A percentile compares a stretch with the other conserved stretches of the same genome.
phyloP scores from a whole-genome alignment of 2,329 filamentous ascomycete genomes.

The Diplodia intermedia region DNA sequence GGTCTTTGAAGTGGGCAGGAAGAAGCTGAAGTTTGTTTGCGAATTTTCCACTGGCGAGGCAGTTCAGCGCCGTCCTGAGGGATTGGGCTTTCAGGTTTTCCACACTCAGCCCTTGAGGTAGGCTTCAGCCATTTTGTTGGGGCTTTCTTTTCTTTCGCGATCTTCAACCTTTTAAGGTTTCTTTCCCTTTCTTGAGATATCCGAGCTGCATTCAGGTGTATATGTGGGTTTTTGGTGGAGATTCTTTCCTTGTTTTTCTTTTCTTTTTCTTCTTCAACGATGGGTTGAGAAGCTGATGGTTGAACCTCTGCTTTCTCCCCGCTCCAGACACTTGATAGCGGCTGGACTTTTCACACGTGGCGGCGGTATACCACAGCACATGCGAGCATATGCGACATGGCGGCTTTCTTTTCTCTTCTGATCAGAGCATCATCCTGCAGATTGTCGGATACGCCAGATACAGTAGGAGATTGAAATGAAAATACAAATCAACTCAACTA shows the following conservation, averaged over 20 bases:
- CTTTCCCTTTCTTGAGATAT: conserved; percentile 7
- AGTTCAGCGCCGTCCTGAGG: conserved; percentile 33
- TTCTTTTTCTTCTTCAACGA: neutral
- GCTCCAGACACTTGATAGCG: neutral
- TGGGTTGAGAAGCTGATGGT: neutral
- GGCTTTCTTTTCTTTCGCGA: neutral
- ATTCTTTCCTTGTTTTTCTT: neutral
- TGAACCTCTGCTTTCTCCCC: neutral
- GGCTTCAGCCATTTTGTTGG: neutral
- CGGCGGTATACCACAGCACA: neutral
- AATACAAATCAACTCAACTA: neutral
- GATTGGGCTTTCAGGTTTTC: conserved; percentile 5
- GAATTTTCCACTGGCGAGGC: conserved; percentile 53
- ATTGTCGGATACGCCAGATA: neutral
- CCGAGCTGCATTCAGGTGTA: conserved; percentile 6
- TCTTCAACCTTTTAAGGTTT: neutral
- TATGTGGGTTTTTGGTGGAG: conserved; percentile 12
- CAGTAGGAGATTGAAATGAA: neutral
- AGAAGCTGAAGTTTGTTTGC: conserved; percentile 51
- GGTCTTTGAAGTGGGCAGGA: conserved; percentile 65
- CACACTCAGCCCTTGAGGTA: neutral
- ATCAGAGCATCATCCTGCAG: neutral
- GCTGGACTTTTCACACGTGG: neutral
- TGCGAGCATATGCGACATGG: neutral
- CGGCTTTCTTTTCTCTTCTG: neutral